Conservation (phyloP, 371 early-diverging fungal genomes). For the Rhizomucor pusillus region DNA sequence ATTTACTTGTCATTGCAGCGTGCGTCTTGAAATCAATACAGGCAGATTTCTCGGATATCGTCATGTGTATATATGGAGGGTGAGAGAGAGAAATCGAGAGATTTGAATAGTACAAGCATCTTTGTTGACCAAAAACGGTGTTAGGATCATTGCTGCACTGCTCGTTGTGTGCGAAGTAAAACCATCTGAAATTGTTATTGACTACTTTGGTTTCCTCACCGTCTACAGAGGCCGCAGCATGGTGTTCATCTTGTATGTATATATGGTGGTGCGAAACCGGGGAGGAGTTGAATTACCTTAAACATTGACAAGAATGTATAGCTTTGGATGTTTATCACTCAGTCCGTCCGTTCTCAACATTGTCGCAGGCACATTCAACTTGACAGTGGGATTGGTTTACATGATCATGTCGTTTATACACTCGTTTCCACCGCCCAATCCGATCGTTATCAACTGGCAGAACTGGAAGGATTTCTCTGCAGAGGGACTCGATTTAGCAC, state of each 20-base stretch:
- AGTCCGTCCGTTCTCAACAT: conserved; percentile 30
- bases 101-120: background rate
- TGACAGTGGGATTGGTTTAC: conserved; percentile 31
- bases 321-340: conserved; percentile 42
- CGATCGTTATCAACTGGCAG: conserved; percentile 39
- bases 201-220: conserved; percentile 32
- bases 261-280: no score
- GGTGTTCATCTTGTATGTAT: conserved; percentile 45
- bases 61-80: conserved; percentile 45
- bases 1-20: conserved; percentile 31
- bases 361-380: conserved; percentile 31
- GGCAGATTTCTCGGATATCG: conserved; percentile 35
- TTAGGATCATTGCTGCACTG: conserved; percentile 32
- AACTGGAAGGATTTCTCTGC: conserved; percentile 47
- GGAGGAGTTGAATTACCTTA: no score
- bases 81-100: conserved; percentile 9
- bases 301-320: no score
- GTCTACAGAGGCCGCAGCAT: conserved; percentile 38
- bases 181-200: conserved; percentile 19
- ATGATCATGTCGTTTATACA: conserved; percentile 36
- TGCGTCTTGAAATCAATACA: conserved; percentile 30
- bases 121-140: background rate
- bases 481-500: conserved; percentile 38
- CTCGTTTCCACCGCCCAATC: conserved; percentile 34
- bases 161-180: conserved; percentile 33